Evolutionary conservation across 2,329 filamentous ascomycete genomes (phyloP).

Genomic region (Venturia asperata): DNA sequence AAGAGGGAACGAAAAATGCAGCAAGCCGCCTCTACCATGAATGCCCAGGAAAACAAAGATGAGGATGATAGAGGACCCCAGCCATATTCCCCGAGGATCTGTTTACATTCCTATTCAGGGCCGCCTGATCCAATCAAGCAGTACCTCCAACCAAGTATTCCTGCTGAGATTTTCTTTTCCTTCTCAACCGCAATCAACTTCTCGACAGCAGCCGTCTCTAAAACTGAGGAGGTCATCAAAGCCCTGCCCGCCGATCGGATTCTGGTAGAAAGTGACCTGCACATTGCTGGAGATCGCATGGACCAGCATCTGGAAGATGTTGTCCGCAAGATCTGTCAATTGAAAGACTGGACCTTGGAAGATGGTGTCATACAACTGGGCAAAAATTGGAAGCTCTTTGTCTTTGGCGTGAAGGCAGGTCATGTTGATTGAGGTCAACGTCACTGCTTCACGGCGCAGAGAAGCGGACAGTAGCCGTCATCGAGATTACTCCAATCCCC

Average conservation of each 20-base stretch:
- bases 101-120: constrained; percentile 89
- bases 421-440: background rate
- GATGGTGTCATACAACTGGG: constrained; percentile 62
- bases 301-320: constrained; percentile 69
- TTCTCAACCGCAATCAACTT: constrained; percentile 83
- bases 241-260: constrained; percentile 70
- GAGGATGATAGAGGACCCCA: background rate
- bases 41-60: background rate
- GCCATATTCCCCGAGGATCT: constrained; percentile 80
- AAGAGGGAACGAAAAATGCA: constrained; percentile 46
- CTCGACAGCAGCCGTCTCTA: constrained; percentile 42
- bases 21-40: background rate
- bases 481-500: background rate
- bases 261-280: constrained; percentile 84
- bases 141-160: constrained; percentile 67
- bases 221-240: constrained; percentile 59
- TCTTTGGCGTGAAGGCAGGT: constrained; percentile 52
- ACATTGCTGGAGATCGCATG: constrained; percentile 74
- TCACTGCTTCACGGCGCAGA: background rate
- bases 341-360: constrained; percentile 70
- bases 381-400: constrained; percentile 70
- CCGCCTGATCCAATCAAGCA: constrained; percentile 66
- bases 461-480: background rate
- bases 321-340: constrained; percentile 64
- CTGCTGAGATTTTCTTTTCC: constrained; percentile 75